phyloP scores from a whole-genome alignment of 2,329 filamentous ascomycete species.

The Phialocephala sp. region DNA sequence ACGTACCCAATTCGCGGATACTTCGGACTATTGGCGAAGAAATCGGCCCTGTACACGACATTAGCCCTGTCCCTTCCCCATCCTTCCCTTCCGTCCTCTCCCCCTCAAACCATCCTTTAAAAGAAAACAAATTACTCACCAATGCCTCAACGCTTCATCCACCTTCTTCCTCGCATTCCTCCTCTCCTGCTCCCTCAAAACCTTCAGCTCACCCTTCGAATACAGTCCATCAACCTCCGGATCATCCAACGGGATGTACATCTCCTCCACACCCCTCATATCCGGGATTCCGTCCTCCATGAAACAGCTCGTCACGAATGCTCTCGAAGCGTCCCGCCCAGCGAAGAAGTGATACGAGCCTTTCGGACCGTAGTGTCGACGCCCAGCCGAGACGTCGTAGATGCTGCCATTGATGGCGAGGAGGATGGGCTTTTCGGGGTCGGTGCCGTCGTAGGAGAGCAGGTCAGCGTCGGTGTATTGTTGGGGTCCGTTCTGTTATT shows the following conservation, averaged over 20 bases:
- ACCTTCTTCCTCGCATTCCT: conserved; percentile 69
- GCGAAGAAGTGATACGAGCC: conserved; percentile 88
- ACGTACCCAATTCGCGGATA: conserved; percentile 84
- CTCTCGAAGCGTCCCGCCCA: conserved; percentile 83
- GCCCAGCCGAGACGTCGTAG: conserved; percentile 78
- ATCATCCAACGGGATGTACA: conserved; percentile 74
- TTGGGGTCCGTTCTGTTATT: conserved; percentile 63
- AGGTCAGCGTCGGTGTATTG: conserved; percentile 79
- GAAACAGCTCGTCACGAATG: conserved; percentile 94
- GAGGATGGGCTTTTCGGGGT: conserved; percentile 80
- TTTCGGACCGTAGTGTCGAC: conserved; percentile 78
- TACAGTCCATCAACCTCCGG: conserved; percentile 65
- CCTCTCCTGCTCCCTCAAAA: conserved; percentile 65
- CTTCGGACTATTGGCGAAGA: conserved; percentile 81
- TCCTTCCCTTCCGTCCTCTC: no score
- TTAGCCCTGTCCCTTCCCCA: no score
- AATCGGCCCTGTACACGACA: conserved; percentile 58
- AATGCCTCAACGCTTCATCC: conserved; percentile 73
- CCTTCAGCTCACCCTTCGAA: conserved; percentile 58
- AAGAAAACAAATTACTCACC: conserved; percentile 4
- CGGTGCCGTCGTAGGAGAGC: conserved; percentile 74
- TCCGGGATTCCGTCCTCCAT: conserved; percentile 77
- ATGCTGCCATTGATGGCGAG: conserved; percentile 88
- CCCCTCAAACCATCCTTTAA: no score
- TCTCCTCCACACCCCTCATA: conserved; percentile 83